phyloP scores from a whole-genome alignment of 2,329 filamentous ascomycete genomes.

The Alternaria ethzedia region DNA sequence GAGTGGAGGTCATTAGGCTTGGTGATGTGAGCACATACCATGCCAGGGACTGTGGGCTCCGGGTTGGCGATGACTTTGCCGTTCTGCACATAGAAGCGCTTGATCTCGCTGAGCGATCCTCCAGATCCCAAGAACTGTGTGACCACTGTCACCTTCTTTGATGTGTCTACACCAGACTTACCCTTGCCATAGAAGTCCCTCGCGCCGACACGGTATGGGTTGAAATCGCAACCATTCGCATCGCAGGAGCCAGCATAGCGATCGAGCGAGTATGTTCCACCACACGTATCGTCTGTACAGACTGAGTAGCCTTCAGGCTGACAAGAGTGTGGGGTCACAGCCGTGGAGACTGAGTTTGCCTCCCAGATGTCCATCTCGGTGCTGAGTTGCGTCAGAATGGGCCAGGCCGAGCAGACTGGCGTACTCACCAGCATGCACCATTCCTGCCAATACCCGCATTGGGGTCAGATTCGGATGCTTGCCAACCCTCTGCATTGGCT shows the following conservation, averaged over 20 bases:
- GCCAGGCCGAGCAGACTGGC: background rate
- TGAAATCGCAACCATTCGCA: slow-evolving; percentile 69
- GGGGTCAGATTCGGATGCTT: slow-evolving; percentile 57
- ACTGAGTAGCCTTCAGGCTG: slow-evolving; percentile 56
- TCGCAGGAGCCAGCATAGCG: slow-evolving; percentile 69
- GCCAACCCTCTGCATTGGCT: slow-evolving; percentile 63
- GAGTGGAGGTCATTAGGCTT: background rate
- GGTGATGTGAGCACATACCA: slow-evolving; percentile 26
- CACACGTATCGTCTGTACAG: slow-evolving; percentile 56
- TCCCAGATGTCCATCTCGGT: slow-evolving; percentile 70
- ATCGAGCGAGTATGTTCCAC: slow-evolving; percentile 56
- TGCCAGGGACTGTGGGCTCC: slow-evolving; percentile 51
- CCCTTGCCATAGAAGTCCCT: slow-evolving; percentile 65
- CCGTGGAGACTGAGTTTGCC: slow-evolving; percentile 68
- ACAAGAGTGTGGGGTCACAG: slow-evolving; percentile 70
- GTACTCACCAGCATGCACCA: slow-evolving; percentile 63
- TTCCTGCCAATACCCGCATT: slow-evolving; percentile 60
- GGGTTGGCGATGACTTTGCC: slow-evolving; percentile 56
- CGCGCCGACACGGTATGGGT: slow-evolving; percentile 66
- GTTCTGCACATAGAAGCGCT: slow-evolving; percentile 57
- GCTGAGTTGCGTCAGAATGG: slow-evolving; percentile 6
- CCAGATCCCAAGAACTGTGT: slow-evolving; percentile 55
- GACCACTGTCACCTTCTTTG: slow-evolving; percentile 52
- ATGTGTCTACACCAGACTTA: slow-evolving; percentile 51
- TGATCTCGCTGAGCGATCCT: slow-evolving; percentile 52